Evolutionary conservation across 1,284 basidiomycete genomes (phyloP), one percentile per base, ranked within the genome.

Genomic region (Cronartium ribicola): DNA sequence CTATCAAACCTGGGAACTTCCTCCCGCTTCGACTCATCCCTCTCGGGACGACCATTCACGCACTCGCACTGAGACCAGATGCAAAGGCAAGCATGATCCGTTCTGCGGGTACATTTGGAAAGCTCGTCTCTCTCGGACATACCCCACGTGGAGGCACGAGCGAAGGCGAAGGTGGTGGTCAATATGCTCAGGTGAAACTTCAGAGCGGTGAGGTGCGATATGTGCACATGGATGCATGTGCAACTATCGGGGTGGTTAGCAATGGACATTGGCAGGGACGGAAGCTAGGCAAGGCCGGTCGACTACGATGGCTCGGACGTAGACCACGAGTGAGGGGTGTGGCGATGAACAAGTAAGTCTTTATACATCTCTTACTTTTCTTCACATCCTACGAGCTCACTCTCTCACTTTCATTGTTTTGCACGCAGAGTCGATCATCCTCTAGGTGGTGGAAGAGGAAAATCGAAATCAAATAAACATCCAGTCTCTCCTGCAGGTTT

Each of bases 401-500:
- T 43, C 43, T 29, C 8, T 29, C 41, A n/a, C 37, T 66, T 37
- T n/a, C 2, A 41, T 60, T 60, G 8, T 39, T 68, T 11, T 40
- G 44, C 55, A 40, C 66, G 65, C 44, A 72, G 70, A 63, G 70
- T 72, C 63, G 95, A 98, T 83, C 95, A 98, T 83, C 94, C 95
- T 77, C 94, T 94, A 82, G 95, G 95, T 83, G 95, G 95, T 85
- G 94, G 95, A 81, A 90, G 95, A 84, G 95, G 95, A 80, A 97
- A 96, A 84, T 92, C 90, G 75, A 98, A 98, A 86, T 92, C 91
- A 77, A 90, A 95, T 87, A 92, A 92, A 81, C 89, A 93, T 81
- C 92, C 93, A 4, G 88, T 90, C 22, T 92, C 92, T 36, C 88
- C 91, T 72, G 94, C 90, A 87, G 94, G 94, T 76, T 91, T 92